These are phyloP conservation scores for Rhizopogon vulgaris DNA, from an alignment of 768 basidiomycete genomes.

Conservation along the genomic window DNA sequence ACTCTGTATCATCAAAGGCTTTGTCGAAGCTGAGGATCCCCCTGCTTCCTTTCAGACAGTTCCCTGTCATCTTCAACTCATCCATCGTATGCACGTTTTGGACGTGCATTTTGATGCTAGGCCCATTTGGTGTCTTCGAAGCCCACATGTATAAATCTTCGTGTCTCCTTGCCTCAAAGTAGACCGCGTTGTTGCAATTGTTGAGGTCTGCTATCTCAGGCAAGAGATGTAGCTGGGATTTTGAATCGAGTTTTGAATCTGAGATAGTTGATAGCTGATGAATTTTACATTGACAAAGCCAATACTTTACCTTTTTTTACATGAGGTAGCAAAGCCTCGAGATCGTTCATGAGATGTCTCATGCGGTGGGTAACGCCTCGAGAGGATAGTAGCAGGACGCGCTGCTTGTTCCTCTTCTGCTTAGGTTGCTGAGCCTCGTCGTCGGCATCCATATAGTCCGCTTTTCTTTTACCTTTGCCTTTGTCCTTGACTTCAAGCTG, in stretches of 20 bases:
- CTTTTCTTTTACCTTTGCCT: conserved; percentile 55
- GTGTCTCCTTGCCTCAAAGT: conserved; percentile 94
- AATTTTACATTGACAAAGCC: not conserved
- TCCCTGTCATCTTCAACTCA: conserved; percentile 98
- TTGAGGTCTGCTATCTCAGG: conserved; percentile 96
- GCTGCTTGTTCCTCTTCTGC: conserved; percentile 86
- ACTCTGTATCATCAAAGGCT: conserved; percentile 83
- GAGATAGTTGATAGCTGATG: conserved; percentile 1
- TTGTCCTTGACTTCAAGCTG: conserved; percentile 38
- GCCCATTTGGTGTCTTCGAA: conserved; percentile 94
- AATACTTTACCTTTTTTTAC: conserved; percentile 81
- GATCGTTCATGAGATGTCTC: conserved; percentile 94
- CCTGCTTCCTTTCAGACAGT: conserved; percentile 93
- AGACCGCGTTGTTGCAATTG: conserved; percentile 95
- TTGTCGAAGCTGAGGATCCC: conserved; percentile 91
- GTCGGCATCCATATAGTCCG: conserved; percentile 54
- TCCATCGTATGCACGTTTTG: conserved; percentile 99
- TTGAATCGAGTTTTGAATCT: conserved; percentile 98
- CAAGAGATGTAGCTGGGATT: conserved; percentile 85
- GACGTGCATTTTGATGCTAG: conserved; percentile 94
- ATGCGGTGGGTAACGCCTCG: conserved; percentile 93
- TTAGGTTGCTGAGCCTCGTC: conserved; percentile 35
- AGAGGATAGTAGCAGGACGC: conserved; percentile 88
- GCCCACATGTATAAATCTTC: conserved; percentile 98
- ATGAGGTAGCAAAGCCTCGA: conserved; percentile 87